Evolutionary conservation across 169 alveolate genomes (phyloP).

Genomic region (Babesia ovis): DNA sequence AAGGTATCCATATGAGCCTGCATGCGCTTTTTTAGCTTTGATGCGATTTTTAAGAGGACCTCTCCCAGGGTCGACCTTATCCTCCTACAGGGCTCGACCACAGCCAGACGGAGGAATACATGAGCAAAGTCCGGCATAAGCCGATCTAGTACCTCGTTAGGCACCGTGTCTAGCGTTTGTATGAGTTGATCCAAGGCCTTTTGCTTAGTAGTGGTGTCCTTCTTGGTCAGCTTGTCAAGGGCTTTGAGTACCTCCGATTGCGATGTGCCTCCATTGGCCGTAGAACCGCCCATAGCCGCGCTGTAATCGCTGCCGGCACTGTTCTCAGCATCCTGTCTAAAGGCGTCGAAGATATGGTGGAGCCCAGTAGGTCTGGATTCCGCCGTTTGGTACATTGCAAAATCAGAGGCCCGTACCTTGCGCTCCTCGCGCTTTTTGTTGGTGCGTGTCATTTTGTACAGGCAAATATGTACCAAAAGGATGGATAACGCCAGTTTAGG

Average conservation of each 20-base stretch:
- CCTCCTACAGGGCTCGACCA: constrained; percentile 51
- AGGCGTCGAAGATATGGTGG: constrained; percentile 56
- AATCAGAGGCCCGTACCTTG: constrained; percentile 59
- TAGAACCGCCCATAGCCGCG: not conserved
- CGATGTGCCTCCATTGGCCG: constrained; percentile 2
- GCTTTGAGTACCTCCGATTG: constrained; percentile 39
- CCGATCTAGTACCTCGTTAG: constrained; percentile 33
- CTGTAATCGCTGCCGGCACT: not conserved
- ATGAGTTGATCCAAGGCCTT: constrained; percentile 51
- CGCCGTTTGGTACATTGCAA: constrained; percentile 53
- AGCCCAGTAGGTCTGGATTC: constrained; percentile 63
- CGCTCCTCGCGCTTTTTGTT: constrained; percentile 43
- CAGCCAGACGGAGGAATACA: constrained; percentile 44
- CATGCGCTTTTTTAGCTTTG: constrained; percentile 19
- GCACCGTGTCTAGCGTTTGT: constrained; percentile 6
- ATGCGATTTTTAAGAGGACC: constrained; percentile 26
- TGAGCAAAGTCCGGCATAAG: constrained; percentile 38
- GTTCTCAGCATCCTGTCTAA: constrained; percentile 9
- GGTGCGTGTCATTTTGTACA: constrained; percentile 24
- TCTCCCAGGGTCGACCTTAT: constrained; percentile 39
- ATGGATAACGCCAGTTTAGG: no score
- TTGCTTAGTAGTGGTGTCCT: constrained; percentile 48
- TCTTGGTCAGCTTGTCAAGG: constrained; percentile 57
- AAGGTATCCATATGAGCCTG: constrained; percentile 36
- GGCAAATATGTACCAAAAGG: no score